Evolutionary conservation across 1,284 basidiomycete species (phyloP).

Genomic region (Ganoderma leucocontextum): DNA sequence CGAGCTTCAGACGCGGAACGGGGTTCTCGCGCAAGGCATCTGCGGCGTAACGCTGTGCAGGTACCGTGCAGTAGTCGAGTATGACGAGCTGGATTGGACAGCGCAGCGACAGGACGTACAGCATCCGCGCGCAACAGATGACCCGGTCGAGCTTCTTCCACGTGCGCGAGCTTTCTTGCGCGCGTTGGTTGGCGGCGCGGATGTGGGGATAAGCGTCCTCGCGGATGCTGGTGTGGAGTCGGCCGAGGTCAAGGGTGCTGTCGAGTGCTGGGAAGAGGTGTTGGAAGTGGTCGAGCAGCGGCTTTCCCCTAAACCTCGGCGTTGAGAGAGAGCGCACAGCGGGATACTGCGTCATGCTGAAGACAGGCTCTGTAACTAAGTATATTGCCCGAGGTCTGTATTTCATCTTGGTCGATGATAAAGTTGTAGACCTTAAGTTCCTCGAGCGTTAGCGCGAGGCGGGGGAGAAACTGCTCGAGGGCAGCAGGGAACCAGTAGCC

Average conservation of each 20-base stretch:
- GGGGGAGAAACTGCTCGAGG: not conserved
- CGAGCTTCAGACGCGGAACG: not conserved
- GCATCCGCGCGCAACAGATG: not conserved
- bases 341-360: not conserved
- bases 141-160: not conserved
- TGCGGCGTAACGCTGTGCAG: not conserved
- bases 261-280: not conserved
- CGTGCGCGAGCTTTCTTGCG: not conserved
- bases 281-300: not conserved
- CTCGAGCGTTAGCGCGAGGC: not conserved
- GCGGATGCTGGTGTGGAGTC: not conserved
- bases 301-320: not conserved
- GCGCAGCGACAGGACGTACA: not conserved
- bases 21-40: not conserved
- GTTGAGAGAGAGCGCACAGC: not conserved
- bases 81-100: not conserved
- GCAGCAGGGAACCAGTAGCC: not conserved
- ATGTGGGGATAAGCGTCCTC: not conserved
- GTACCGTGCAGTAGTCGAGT: not conserved
- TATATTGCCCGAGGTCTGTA: no score
- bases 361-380: no score
- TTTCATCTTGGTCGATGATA: not conserved
- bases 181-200: not conserved
- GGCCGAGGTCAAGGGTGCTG: not conserved
- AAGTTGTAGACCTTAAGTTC: not conserved